Percentiles rank a stretch among this genome's conserved stretches.
Conservation (phyloP, 2,329 filamentous ascomycete genomes). For the Pseudogymnoascus sp. region DNA sequence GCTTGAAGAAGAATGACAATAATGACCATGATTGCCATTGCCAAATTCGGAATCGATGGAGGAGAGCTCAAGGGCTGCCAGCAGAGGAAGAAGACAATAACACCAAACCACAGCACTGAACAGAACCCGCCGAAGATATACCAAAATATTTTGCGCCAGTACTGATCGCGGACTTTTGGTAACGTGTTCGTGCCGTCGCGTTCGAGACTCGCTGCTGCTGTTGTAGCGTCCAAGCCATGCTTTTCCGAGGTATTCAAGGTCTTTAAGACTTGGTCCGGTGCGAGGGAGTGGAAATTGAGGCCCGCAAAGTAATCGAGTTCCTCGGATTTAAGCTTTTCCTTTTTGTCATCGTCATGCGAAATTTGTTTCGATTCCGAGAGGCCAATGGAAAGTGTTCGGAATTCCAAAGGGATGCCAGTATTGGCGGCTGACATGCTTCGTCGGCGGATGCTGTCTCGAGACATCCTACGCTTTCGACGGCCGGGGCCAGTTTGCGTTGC, state of each 20-base stretch:
- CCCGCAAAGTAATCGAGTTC: slow-evolving; percentile 39
- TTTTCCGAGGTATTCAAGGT: slow-evolving; percentile 32
- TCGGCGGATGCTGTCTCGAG: neutral
- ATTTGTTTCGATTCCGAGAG: slow-evolving; percentile 29
- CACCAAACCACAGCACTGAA: slow-evolving; percentile 41
- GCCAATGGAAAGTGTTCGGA: slow-evolving; percentile 33
- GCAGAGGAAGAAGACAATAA: slow-evolving; percentile 42
- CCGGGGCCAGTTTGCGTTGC: neutral
- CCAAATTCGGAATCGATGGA: slow-evolving; percentile 37
- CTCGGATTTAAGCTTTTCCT: slow-evolving; percentile 20
- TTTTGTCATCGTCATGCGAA: slow-evolving; percentile 24
- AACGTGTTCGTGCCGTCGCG: slow-evolving; percentile 38
- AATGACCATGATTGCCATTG: slow-evolving; percentile 39
- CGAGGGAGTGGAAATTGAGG: slow-evolving; percentile 34
- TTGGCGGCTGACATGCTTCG: neutral
- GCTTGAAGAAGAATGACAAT: slow-evolving; percentile 42
- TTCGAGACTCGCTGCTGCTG: slow-evolving; percentile 30
- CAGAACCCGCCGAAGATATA: slow-evolving; percentile 44
- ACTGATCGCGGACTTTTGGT: slow-evolving; percentile 36
- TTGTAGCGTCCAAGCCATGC: slow-evolving; percentile 31
- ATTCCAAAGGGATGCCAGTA: slow-evolving; percentile 33
- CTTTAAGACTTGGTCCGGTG: slow-evolving; percentile 31
- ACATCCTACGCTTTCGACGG: neutral
- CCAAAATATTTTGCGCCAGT: slow-evolving; percentile 33
- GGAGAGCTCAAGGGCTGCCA: slow-evolving; percentile 40